Evolutionary conservation across 805 yeast species (phyloP).

Genomic region (Cyberlindnera petersonii): DNA sequence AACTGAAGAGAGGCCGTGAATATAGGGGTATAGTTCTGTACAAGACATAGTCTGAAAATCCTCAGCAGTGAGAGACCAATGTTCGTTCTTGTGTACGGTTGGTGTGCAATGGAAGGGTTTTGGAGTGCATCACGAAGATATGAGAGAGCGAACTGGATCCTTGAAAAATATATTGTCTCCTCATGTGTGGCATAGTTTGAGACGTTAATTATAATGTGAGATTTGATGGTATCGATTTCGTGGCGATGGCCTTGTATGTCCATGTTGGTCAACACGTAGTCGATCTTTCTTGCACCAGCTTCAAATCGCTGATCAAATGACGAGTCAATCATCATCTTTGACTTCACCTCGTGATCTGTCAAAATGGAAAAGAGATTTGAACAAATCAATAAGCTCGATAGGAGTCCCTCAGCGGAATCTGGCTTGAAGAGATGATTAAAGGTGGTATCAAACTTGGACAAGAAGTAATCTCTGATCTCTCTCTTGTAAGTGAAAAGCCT

Average conservation of each 20-base stretch:
- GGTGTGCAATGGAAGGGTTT: constrained; percentile 4
- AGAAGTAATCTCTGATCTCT: constrained; percentile 16
- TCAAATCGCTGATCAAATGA: constrained; percentile 25
- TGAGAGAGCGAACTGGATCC: constrained; percentile 14
- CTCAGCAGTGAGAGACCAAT: constrained; percentile 10
- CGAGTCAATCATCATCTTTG: constrained; percentile 20
- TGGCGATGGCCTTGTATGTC: constrained; percentile 5
- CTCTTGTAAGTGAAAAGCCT: constrained; percentile 21
- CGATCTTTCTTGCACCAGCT: constrained; percentile 23
- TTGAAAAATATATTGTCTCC: constrained; percentile 14
- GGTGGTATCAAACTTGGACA: constrained; percentile 15
- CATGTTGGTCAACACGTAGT: constrained; percentile 15
- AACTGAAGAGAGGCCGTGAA: constrained; percentile 13
- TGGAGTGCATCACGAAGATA: constrained; percentile 11
- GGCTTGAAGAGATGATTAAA: constrained; percentile 17
- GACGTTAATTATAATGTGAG: constrained; percentile 20
- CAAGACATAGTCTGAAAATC: constrained; percentile 6
- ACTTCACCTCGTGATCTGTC: constrained; percentile 22
- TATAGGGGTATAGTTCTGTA: neutral
- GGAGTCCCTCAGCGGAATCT: constrained; percentile 9
- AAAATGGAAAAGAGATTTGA: constrained; percentile 23
- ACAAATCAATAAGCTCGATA: constrained; percentile 15
- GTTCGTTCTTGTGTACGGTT: constrained; percentile 11
- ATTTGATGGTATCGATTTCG: constrained; percentile 18
- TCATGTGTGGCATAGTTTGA: constrained; percentile 18